A percentile compares a stretch with the other conserved stretches of the same genome.
These are phyloP conservation scores for Choiromyces venosus DNA, from an alignment of 495 filamentous ascomycete species.

Conservation along the genomic window DNA sequence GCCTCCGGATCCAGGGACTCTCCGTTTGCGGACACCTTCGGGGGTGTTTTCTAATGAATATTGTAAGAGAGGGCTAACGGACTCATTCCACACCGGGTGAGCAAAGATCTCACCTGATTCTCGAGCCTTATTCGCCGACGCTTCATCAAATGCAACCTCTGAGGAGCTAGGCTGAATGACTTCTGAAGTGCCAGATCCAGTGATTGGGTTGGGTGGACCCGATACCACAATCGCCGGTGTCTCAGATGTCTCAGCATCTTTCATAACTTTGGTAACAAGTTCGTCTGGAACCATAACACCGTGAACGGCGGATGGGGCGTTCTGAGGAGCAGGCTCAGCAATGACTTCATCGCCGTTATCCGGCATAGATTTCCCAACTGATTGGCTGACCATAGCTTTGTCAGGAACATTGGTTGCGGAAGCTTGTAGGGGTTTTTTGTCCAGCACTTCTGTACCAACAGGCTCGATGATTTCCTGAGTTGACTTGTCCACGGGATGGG, in stretches of 20 bases:
- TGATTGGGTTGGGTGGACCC: slow-evolving; percentile 22
- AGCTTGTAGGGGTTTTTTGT: neutral
- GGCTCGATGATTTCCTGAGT: slow-evolving; percentile 13
- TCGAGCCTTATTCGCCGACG: slow-evolving; percentile 16
- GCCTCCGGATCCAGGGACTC: slow-evolving; percentile 12
- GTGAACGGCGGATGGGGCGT: slow-evolving; percentile 18
- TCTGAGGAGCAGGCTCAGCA: slow-evolving; percentile 29
- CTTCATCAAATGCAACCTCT: slow-evolving; percentile 11
- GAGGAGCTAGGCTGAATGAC: slow-evolving; percentile 33
- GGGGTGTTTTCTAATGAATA: slow-evolving; percentile 42
- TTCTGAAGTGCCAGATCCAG: slow-evolving; percentile 29
- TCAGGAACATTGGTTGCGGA: neutral
- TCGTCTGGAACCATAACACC: slow-evolving; percentile 21
- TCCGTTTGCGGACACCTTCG: slow-evolving; percentile 34
- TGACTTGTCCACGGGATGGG: slow-evolving; percentile 23
- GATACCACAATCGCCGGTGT: slow-evolving; percentile 38
- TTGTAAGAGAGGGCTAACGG: slow-evolving; percentile 43
- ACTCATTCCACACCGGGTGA: slow-evolving; percentile 42
- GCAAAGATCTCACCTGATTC: slow-evolving; percentile 43
- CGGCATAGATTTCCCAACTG: slow-evolving; percentile 11
- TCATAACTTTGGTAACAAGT: slow-evolving; percentile 14
- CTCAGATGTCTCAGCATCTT: slow-evolving; percentile 20
- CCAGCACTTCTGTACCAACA: slow-evolving; percentile 1
- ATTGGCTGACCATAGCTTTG: neutral
- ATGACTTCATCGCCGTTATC: slow-evolving; percentile 22